Evolutionary conservation across 495 filamentous ascomycete species (phyloP).

Genomic region (Aspergillus incahuasiensis): DNA sequence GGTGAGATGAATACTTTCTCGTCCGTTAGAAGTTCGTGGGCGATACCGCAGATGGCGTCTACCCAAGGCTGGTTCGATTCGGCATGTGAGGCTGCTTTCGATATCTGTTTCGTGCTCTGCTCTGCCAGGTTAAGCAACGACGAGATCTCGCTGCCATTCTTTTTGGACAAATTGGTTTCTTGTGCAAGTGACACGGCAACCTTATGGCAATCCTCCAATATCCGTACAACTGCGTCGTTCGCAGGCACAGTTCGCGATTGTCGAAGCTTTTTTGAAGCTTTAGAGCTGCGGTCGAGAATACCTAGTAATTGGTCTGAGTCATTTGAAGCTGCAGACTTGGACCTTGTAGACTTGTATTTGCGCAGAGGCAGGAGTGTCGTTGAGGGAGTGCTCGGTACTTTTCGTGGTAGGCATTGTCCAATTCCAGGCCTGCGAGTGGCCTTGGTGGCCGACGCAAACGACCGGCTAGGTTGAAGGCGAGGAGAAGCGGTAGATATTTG

Average conservation of each 20-base stretch:
- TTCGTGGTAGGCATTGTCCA: conserved; percentile 19
- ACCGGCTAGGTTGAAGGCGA: conserved; percentile 21
- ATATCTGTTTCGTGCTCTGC: conserved; percentile 24
- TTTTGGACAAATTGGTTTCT: conserved; percentile 23
- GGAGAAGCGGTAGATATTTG: conserved; percentile 27
- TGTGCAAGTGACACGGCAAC: conserved; percentile 34
- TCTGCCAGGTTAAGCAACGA: conserved; percentile 51
- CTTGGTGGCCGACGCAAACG: conserved; percentile 11
- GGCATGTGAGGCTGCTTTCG: conserved; percentile 15
- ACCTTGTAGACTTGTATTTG: conserved; percentile 14
- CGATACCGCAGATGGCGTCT: conserved; percentile 47
- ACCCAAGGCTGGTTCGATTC: conserved; percentile 23
- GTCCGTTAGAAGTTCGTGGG: conserved; percentile 64
- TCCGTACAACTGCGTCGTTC: conserved; percentile 34
- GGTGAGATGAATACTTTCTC: conserved; percentile 80
- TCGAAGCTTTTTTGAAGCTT: conserved; percentile 27
- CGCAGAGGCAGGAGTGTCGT: neutral
- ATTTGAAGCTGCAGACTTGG: conserved; percentile 9
- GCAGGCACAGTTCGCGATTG: conserved; percentile 33
- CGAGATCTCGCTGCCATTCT: conserved; percentile 41
- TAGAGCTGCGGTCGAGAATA: conserved; percentile 25
- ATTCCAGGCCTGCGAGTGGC: conserved; percentile 10
- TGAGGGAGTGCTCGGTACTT: conserved; percentile 1
- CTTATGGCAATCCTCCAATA: conserved; percentile 42
- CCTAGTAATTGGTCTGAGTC: conserved; percentile 19